Evolutionary conservation across 1,284 basidiomycete species (phyloP).

Genomic region (Farysia itapuensis): DNA sequence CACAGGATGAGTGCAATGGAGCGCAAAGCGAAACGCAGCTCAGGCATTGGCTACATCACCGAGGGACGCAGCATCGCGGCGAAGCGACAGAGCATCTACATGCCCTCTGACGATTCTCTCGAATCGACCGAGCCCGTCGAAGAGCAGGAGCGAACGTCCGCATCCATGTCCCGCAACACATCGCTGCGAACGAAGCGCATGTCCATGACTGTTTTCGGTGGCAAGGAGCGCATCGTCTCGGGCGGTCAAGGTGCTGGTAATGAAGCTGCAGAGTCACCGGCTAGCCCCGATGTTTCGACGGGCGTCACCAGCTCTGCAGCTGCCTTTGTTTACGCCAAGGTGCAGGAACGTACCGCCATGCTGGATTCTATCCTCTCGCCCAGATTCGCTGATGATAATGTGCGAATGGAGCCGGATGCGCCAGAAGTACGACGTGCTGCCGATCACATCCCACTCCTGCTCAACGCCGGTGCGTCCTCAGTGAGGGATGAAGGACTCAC

Average conservation of each 20-base stretch:
- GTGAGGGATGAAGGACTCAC: conserved; percentile 9
- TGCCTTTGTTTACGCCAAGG: no score
- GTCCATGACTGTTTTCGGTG: conserved; percentile 26
- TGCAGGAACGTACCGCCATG: conserved; percentile 18
- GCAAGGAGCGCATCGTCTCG: conserved; percentile 29
- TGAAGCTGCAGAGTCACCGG: no score
- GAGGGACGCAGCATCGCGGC: neutral
- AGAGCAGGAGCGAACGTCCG: neutral
- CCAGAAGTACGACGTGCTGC: no score
- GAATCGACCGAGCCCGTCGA: neutral
- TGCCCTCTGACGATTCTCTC: neutral
- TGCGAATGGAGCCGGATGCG: no score
- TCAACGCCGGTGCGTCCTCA: neutral
- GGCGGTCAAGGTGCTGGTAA: no score
- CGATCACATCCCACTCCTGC: neutral
- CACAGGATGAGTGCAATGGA: conserved; percentile 30
- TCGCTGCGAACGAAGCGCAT: conserved; percentile 11
- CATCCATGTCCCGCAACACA: neutral
- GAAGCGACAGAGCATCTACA: no score
- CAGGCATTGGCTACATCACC: conserved; percentile 34
- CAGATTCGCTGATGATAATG: conserved; percentile 18
- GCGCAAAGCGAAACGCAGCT: conserved; percentile 29
- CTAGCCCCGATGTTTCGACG: no score
- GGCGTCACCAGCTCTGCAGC: conserved; percentile 2
- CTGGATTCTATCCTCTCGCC: conserved; percentile 37